Evolutionary conservation across 2,329 filamentous ascomycete genomes (phyloP).

Genomic region (Exophiala bonariae): DNA sequence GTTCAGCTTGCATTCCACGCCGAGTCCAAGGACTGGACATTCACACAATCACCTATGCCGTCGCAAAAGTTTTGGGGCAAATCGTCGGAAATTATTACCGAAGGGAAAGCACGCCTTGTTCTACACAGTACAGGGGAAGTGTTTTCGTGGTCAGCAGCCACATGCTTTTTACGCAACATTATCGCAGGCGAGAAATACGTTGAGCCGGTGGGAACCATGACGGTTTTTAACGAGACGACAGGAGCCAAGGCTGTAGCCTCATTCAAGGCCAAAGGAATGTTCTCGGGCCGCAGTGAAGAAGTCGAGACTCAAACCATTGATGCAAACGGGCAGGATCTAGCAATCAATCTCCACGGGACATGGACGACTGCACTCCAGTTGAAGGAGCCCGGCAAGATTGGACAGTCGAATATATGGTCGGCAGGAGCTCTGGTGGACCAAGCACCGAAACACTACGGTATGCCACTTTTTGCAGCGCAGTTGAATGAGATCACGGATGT

Average conservation of each 20-base stretch:
- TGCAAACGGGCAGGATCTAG: slow-evolving; percentile 63
- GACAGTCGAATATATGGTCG: slow-evolving; percentile 73
- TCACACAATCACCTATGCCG: slow-evolving; percentile 82
- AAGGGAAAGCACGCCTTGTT: slow-evolving; percentile 78
- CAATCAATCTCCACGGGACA: slow-evolving; percentile 72
- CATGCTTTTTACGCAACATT: slow-evolving; percentile 89
- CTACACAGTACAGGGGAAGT: slow-evolving; percentile 75
- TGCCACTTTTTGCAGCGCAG: slow-evolving; percentile 80
- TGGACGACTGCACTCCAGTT: slow-evolving; percentile 78
- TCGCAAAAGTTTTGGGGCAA: slow-evolving; percentile 99
- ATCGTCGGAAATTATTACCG: slow-evolving; percentile 88
- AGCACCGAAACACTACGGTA: slow-evolving; percentile 76
- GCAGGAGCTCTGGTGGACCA: slow-evolving; percentile 77
- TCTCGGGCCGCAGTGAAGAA: slow-evolving; percentile 90
- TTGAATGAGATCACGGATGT: slow-evolving; percentile 86
- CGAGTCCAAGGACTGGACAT: slow-evolving; percentile 80
- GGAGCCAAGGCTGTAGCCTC: slow-evolving; percentile 82
- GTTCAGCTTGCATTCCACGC: slow-evolving; percentile 92
- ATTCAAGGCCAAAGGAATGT: slow-evolving; percentile 96
- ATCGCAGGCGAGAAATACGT: slow-evolving; percentile 98
- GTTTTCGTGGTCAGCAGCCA: slow-evolving; percentile 86
- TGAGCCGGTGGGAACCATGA: slow-evolving; percentile 89
- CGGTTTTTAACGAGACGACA: slow-evolving; percentile 77
- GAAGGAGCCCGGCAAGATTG: slow-evolving; percentile 61
- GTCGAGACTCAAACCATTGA: slow-evolving; percentile 75